These are phyloP conservation scores for Cryptococcus deneoformans DNA, from an alignment of 1,284 basidiomycete genomes.

Conservation along the genomic window DNA sequence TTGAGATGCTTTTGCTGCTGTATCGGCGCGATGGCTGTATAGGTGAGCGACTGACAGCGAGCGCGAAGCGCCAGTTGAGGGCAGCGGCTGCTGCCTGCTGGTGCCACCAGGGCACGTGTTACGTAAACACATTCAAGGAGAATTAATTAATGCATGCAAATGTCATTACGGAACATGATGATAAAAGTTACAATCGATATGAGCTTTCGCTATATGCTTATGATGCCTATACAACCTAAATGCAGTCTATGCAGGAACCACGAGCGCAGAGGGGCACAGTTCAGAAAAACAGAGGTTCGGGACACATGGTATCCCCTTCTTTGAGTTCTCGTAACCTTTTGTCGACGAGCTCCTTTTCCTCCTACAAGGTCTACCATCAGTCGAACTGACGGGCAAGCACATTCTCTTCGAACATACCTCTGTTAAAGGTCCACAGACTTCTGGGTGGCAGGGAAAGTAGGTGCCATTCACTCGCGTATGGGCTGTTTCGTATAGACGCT, in stretches of 20 bases:
- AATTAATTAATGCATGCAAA: too few species aligned
- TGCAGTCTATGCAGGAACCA: background rate
- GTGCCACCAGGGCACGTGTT: too few species aligned
- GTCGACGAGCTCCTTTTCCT: constrained; percentile 41
- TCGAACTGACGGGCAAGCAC: background rate
- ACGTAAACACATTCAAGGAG: too few species aligned
- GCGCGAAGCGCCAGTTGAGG: background rate
- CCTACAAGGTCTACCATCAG: constrained; percentile 13
- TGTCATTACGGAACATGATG: too few species aligned
- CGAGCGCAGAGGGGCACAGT: too few species aligned
- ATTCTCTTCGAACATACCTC: constrained; percentile 24
- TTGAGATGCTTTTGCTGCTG: constrained; percentile 4
- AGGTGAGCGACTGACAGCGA: background rate
- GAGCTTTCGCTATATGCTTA: too few species aligned
- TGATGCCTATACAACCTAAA: background rate
- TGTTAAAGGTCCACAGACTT: constrained; percentile 38
- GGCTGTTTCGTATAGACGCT: constrained; percentile 45
- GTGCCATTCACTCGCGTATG: constrained; percentile 40
- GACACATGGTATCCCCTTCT: constrained; percentile 33
- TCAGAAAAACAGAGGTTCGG: constrained; percentile 43
- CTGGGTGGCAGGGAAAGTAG: constrained; percentile 45
- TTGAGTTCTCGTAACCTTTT: constrained; percentile 28
- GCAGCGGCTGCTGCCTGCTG: background rate
- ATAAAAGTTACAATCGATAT: too few species aligned
- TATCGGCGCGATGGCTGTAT: background rate